These are phyloP conservation scores for Penstemon newberryi DNA, from an alignment of 257 asterid genomes.

Conservation along the genomic window DNA sequence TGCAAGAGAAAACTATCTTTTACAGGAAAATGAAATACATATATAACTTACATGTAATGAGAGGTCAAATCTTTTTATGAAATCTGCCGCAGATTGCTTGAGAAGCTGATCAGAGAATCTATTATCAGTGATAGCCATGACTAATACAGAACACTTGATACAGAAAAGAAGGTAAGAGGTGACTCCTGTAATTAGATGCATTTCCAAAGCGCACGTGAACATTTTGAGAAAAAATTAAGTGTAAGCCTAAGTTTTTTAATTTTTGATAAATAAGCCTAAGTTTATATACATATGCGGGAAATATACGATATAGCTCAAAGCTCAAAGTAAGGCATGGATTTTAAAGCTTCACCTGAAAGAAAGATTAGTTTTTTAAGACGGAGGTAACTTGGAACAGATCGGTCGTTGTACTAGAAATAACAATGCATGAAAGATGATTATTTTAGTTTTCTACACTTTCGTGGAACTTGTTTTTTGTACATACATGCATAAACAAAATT, in stretches of 20 bases:
- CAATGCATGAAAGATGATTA: background rate
- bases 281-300: background rate
- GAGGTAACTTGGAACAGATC: background rate
- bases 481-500: background rate
- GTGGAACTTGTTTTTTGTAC: background rate
- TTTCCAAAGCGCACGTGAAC: constrained; percentile 17
- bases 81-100: constrained; percentile 76
- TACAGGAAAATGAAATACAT: constrained; percentile 10
- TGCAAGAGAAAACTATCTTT: background rate
- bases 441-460: background rate
- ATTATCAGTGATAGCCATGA: constrained; percentile 16
- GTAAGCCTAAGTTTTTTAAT: background rate
- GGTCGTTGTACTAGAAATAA: background rate
- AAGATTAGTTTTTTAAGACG: background rate
- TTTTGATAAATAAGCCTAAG: background rate
- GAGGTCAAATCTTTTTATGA: constrained; percentile 57
- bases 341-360: background rate
- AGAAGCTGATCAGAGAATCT: constrained; percentile 65
- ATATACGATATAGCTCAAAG: background rate
- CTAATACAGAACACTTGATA: constrained; percentile 1
- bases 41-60: constrained; percentile 69
- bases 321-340: background rate
- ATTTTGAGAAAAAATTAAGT: background rate
- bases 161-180: constrained; percentile 8
- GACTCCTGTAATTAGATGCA: background rate